Evolutionary conservation across 371 early-diverging fungal genomes (phyloP).

Genomic region (Mucor racemosus): DNA sequence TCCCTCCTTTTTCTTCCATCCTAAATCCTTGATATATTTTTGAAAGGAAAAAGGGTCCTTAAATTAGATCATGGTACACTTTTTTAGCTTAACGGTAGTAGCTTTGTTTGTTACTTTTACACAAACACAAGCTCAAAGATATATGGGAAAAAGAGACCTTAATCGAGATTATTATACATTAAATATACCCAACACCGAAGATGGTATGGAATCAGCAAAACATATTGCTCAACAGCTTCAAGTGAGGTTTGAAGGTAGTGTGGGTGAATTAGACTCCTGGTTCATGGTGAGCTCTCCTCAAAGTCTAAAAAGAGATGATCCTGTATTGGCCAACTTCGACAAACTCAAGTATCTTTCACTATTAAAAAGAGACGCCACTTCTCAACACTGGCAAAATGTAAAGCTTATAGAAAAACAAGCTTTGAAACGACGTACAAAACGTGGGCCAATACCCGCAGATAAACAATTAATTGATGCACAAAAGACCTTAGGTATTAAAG

Average conservation of each 20-base stretch:
- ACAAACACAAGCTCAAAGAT: conserved; percentile 11
- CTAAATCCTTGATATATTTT: no score
- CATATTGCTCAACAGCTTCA: conserved; percentile 49
- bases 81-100: neutral
- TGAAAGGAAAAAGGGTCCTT: neutral
- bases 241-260: conserved; percentile 63
- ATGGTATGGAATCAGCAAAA: conserved; percentile 28
- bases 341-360: conserved; percentile 12
- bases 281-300: conserved; percentile 59
- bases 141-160: conserved; percentile 28
- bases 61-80: neutral
- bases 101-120: neutral
- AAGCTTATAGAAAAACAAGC: conserved; percentile 39
- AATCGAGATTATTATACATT: conserved; percentile 57
- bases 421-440: conserved; percentile 38
- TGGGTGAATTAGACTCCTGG: conserved; percentile 70
- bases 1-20: neutral
- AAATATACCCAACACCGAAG: conserved; percentile 40
- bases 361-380: conserved; percentile 19
- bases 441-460: conserved; percentile 33
- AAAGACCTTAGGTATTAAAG: conserved; percentile 53
- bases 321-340: conserved; percentile 19
- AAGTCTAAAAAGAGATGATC: conserved; percentile 24
- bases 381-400: conserved; percentile 24
- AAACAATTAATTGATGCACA: conserved; percentile 21